Percentiles rank a stretch among this genome's conserved stretches.
phyloP scores from a whole-genome alignment of 2,329 filamentous ascomycete genomes.

The Knufia fluminis region DNA sequence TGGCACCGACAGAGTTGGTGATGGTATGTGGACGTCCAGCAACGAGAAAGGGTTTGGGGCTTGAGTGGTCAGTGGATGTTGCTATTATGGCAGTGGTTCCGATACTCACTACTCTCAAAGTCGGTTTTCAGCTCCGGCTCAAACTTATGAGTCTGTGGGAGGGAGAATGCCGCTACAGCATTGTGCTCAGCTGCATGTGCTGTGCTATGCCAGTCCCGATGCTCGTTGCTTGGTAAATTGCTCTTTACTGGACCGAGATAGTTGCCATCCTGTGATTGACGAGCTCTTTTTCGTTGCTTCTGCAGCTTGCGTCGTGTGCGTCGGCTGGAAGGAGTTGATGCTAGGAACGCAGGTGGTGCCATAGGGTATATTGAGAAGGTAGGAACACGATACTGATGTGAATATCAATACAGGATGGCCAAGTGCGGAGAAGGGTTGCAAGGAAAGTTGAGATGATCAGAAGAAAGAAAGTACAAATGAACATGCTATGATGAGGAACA shows the following conservation, averaged over 20 bases:
- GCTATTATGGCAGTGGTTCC: too few relatives aligned
- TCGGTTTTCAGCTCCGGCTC: background rate
- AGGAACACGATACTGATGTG: background rate
- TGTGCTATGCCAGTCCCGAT: too few relatives aligned
- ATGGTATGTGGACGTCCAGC: background rate
- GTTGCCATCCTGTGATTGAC: background rate
- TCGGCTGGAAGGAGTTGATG: background rate
- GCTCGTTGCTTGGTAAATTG: background rate
- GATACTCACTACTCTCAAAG: too few relatives aligned
- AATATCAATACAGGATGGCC: background rate
- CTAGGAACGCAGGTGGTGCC: background rate
- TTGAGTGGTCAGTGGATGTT: background rate
- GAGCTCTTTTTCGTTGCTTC: background rate
- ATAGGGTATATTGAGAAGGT: background rate
- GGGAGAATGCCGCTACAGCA: background rate
- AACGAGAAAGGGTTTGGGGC: background rate
- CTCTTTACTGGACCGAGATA: background rate
- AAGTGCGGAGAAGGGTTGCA: background rate
- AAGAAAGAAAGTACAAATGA: background rate
- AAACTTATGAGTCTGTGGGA: background rate
- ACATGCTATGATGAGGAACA: conserved; percentile 8
- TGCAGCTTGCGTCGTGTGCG: conserved; percentile 3
- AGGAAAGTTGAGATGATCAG: background rate
- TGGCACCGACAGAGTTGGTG: background rate
- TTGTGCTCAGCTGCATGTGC: background rate